Base-by-base conservation (phyloP, 2,329 filamentous ascomycete species). In the Alternaria atra region DNA sequence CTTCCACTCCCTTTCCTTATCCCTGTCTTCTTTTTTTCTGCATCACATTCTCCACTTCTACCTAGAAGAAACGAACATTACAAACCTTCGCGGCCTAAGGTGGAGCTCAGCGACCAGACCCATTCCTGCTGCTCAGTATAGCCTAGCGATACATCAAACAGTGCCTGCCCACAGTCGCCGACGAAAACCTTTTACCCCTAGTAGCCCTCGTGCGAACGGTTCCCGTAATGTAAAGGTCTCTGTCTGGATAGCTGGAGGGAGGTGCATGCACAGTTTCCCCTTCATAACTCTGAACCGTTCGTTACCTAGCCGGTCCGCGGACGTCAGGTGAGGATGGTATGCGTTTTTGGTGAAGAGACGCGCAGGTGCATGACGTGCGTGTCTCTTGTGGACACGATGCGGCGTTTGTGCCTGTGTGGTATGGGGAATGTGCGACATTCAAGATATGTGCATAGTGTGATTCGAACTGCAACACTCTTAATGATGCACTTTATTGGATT, bases 121-220 rank as follows among this genome's bases (percentile, higher is more conserved):
- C 78, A 82, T 83, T 82, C 82, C 82, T 82, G 78, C 71, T 81
- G 82, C 82, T 84, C 83, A 83, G 83, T 84, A 84, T 83, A 77
- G 79, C 78, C 80, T 79, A 79, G 82, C 82, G 82, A 79, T 71
- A 84, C 35, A 84, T 77, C 70, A 77, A 83, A 69, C 7, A 29
- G 20, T 52, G 51, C 55, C 30, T 42, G 47, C 34, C 13, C 52
- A 50, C 66, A 66, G 71, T 74, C 72, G 73, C 75, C 73, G 70
- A 67, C 66, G 51, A 39, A n/a, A 3, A 40, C 6, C 15, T 17
- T 52, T 39, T 58, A 50, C 52, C 55, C 50, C 55, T 46, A 51
- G 52, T 62, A 59, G 13, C 62, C 53, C 48, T 23, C 15, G 27
- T 25, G 54, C 35, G 54, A 51, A 56, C 13, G 56, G 56, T 59